Base-by-base conservation (phyloP, 148 eudicot genomes). In the Vaccinium vitisidaea region DNA sequence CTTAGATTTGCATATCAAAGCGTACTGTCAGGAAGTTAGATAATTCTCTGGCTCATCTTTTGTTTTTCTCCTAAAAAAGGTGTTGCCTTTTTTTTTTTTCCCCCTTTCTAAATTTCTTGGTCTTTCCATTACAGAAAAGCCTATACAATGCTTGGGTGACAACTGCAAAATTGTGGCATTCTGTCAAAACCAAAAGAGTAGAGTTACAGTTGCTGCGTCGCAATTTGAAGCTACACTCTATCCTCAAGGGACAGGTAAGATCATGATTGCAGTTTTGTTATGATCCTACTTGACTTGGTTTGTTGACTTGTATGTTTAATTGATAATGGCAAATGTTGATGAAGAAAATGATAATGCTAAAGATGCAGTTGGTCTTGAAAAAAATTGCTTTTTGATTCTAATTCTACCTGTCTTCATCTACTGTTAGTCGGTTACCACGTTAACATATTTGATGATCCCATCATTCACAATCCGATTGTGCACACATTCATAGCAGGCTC, bases 161-260 rank as follows among this genome's bases (percentile, higher is more conserved):
- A 53, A 96, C 86, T 19, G 86, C 93, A 11, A 90, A 91, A 77
- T 89, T 96, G 89, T 88, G 88, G 63, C 84, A 86, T 59, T 86
- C 89, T 54, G 94, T 94, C 75, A 84, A 84, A 58, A 81, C 88
- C 84, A 91, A 92, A 87, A 89, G 94, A 88, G 70, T 80, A 71
- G 94, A 94, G 78, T 82, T 94, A 73, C 94, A 95, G 79, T 55
- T 84, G 86, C 71, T 93, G 89, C 88, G 87, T 86, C 88, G 87
- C 77, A 91, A 92, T 83, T 74, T 94, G 90, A 96, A 92, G 94
- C 91, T 93, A 75, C 80, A 85, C 50, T 89, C 92, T 78, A 88
- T 93, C 75, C 86, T 96, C 76, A 91, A 92, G 89, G 88, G 87
- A 84, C 99, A 93, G 87, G 99, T 93, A 92, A 91, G 94, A 70